Evolutionary conservation across 805 yeast genomes (phyloP), one percentile per base, ranked within the genome.

Genomic region (Komagataella pseudopastoris): DNA sequence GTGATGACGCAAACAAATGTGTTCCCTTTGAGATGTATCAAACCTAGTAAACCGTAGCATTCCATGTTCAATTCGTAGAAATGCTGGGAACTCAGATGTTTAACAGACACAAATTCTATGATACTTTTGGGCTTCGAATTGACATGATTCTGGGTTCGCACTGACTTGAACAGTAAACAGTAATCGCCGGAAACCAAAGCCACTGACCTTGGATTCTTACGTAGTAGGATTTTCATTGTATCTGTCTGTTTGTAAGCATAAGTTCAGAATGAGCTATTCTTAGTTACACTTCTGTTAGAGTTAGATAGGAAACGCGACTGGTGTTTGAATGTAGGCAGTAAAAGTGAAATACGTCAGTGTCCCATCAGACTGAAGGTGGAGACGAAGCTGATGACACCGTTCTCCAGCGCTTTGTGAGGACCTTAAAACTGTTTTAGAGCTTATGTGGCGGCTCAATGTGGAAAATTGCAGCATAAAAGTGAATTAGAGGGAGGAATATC

Each of bases 171-270:
- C 3, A 83, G 70, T 54, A 88, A 69, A 1, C 82, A 86, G 60
- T 71, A 76, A 23, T 74, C 75, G 47, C 75, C 72, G 18, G 83
- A 75, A 3, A 80, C 77, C 3, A 88, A 69, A 2, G 87, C 83
- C 52, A 87, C 70, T 8, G 90, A 76, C 51, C 96, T 70, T 1
- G 93, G 91, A 39, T 71, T 63, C 52, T 74, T 77, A 52, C 84
- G 78, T 51, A 85, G 71, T 63, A 72, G 80, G 10, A 86, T 73
- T 63, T 69, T 75, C 89, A 86, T 85, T 3, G 3, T 14, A 6
- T 17, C 20, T 12, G 5, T 16, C 48, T 45, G 20, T 23, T 20
- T 17, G 46, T 17, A n/a, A 16, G 18, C 45, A 17, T 23, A 22
- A 8, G 45, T 22, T 47, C 17, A 17, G 10, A 12, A 10, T 47